phyloP scores from a whole-genome alignment of 805 yeast genomes.

The Tetrapisispora iriomotensis region DNA sequence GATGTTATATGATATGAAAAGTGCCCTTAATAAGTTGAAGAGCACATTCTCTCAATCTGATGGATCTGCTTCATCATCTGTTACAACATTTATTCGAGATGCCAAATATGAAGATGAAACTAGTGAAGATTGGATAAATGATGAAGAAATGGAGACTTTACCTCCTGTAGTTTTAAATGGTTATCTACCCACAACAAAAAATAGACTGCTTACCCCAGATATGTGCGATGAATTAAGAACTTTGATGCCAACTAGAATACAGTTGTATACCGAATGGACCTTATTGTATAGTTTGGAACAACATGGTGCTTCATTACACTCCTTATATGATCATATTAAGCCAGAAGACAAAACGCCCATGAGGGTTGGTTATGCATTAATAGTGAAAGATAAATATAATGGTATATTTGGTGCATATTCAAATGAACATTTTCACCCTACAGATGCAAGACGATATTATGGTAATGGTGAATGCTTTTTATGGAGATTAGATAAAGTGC shows the following conservation, averaged over 20 bases:
- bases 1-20: constrained; percentile 13
- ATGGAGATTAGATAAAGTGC: constrained; percentile 59
- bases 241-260: constrained; percentile 69
- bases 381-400: constrained; percentile 55
- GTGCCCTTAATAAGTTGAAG: constrained; percentile 11
- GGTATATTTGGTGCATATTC: constrained; percentile 69
- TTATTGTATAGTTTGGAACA: constrained; percentile 80
- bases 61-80: constrained; percentile 5
- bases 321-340: constrained; percentile 52
- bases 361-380: constrained; percentile 62
- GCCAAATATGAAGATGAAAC: background rate
- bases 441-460: constrained; percentile 63
- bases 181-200: constrained; percentile 47
- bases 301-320: constrained; percentile 78
- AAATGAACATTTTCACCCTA: constrained; percentile 63
- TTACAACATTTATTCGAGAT: background rate
- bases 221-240: constrained; percentile 67
- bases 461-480: constrained; percentile 95
- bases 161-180: constrained; percentile 53
- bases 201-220: constrained; percentile 45
- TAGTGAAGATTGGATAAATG: constrained; percentile 5
- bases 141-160: constrained; percentile 32
- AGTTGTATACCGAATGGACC: constrained; percentile 68
- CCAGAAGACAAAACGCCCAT: constrained; percentile 35
- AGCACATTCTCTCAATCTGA: constrained; percentile 8